These are phyloP conservation scores for Phytophthora syringae DNA, from an alignment of 352 stramenopile species.

Conservation along the genomic window DNA sequence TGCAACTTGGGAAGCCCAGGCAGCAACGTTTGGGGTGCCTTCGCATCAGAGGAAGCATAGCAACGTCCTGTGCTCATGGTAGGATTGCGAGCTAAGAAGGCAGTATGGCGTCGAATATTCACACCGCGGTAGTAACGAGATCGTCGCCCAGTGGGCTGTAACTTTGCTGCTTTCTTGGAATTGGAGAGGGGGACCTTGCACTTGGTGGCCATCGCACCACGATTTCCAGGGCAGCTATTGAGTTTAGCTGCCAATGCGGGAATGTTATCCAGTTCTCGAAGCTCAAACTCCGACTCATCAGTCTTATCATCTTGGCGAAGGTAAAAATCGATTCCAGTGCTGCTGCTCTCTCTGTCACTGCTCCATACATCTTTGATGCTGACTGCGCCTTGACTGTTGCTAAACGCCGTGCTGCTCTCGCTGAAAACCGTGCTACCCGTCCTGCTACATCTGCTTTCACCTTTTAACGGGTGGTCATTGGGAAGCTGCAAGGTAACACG, in stretches of 20 bases:
- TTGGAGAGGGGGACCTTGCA: slow-evolving; percentile 1
- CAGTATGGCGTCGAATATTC: slow-evolving; percentile 25
- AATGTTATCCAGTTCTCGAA: slow-evolving; percentile 9
- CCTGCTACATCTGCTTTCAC: slow-evolving; percentile 16
- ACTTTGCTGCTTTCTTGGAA: neutral
- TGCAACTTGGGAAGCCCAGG: slow-evolving; percentile 49
- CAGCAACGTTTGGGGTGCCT: slow-evolving; percentile 28
- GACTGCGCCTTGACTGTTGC: slow-evolving; percentile 18
- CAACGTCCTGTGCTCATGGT: slow-evolving; percentile 15
- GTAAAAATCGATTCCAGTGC: slow-evolving; percentile 27
- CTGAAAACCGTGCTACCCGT: slow-evolving; percentile 22
- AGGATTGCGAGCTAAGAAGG: slow-evolving; percentile 28
- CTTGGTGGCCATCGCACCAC: neutral
- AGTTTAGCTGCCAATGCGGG: neutral
- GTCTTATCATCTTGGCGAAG: slow-evolving; percentile 15
- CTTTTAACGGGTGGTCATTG: neutral
- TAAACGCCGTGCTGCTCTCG: slow-evolving; percentile 27
- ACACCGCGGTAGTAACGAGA: slow-evolving; percentile 27
- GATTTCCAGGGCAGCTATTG: neutral
- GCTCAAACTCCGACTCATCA: slow-evolving; percentile 9
- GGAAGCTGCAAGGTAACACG: slow-evolving; percentile 16
- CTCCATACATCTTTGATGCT: slow-evolving; percentile 9
- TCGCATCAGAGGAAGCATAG: slow-evolving; percentile 3
- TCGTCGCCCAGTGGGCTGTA: slow-evolving; percentile 10
- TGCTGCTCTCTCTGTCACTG: neutral